Evolutionary conservation across 2,329 filamentous ascomycete species (phyloP), one percentile per base, ranked within the genome.

Genomic region (Ploettnerulaceae sp.): DNA sequence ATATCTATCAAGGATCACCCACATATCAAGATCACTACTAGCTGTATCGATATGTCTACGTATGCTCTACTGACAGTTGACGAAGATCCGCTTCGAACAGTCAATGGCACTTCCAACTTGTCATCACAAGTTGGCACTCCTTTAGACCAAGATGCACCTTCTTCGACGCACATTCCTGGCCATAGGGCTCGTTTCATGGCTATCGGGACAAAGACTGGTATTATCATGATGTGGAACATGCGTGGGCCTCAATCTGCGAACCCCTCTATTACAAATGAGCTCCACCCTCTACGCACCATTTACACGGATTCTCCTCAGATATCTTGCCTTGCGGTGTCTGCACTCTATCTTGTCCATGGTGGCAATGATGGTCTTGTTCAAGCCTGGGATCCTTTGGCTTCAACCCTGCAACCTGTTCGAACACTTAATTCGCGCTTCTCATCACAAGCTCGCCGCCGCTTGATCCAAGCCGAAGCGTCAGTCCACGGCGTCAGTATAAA

Each of bases 331-430:
- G 93, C 85, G 5, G 66, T 95, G 36, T 89, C 89, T 1, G 86
- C 89, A 1, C 71, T 98, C 12, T 94, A 95, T 62, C 69, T 98
- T 12, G 86, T 97, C 5, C 88, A 95, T 64, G 93, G 93, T 39
- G 93, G 93, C 20, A 95, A 86, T 56, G 93, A 98, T 67, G 91
- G 93, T 1, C 77, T 97, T 3, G 91, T 95, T 4, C 93, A 97
- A 65, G 87, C 89, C 5, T 98, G 93, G 93, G 93, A 98, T 69
- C 87, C 86, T n/a, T 71, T 98, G 36, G 88, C 84, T 1, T 97
- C 91, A 2, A 85, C 77, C 0, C 67, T 75, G 14, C 81, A 84
- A 15, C 88, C 93, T 0, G 77, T 97, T 41, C 81, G 89, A 29
- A 97, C 89, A 0, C 73, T 98, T 44, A 90, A 95, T 62, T 88